Conservation (phyloP, 345 rosid species). For the Melaleuca quinquenervia region DNA sequence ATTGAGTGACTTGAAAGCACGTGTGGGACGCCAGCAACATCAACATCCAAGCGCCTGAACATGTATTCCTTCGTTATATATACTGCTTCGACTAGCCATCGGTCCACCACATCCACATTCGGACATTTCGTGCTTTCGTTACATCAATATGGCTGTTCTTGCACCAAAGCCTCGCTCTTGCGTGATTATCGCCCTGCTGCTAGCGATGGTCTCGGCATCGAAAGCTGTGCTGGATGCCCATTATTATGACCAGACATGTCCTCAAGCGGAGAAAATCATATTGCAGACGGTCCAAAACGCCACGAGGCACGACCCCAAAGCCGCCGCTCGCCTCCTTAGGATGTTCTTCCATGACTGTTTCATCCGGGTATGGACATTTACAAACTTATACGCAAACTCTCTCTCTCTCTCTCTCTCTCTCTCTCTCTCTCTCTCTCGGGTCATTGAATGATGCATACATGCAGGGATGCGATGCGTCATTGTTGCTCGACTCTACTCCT, state of each 20-base stretch:
- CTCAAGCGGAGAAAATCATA: slow-evolving; percentile 57
- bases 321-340: slow-evolving; percentile 71
- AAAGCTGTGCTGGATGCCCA: slow-evolving; percentile 30
- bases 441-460: neutral
- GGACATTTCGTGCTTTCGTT: neutral
- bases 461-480: slow-evolving; percentile 84
- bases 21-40: neutral
- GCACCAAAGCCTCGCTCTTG: slow-evolving; percentile 1
- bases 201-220: slow-evolving; percentile 10
- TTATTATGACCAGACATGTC: slow-evolving; percentile 64
- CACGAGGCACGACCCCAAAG: slow-evolving; percentile 52
- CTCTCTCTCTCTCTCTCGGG: neutral
- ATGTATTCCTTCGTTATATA: neutral
- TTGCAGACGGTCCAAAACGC: slow-evolving; percentile 47
- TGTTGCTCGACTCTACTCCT: slow-evolving; percentile 51
- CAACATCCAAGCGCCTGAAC: neutral
- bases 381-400: neutral
- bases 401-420: neutral
- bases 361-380: slow-evolving; percentile 40
- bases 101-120: neutral
- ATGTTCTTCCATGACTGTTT: slow-evolving; percentile 95
- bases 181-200: slow-evolving; percentile 4
- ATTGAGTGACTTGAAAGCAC: slow-evolving; percentile 68
- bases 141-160: slow-evolving; percentile 7
- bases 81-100: neutral